Conservation (phyloP, 768 basidiomycete genomes). For the Astraeus odoratus region DNA sequence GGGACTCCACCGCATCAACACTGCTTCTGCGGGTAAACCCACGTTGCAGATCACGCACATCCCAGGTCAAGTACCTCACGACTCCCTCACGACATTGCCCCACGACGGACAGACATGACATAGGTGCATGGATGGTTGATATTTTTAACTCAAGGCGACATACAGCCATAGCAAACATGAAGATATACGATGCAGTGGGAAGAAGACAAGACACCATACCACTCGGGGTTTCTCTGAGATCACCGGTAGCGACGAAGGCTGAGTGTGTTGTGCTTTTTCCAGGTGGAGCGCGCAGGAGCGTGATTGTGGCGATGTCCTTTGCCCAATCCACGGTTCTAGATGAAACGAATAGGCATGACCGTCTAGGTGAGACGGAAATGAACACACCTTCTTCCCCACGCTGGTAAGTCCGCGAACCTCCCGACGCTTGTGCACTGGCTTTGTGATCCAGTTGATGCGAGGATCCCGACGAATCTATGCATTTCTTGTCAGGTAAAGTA, state of each 20-base stretch:
- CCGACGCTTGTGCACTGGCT: conserved; percentile 97
- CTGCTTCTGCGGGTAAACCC: too few species aligned
- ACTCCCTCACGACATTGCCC: too few species aligned
- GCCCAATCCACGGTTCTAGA: conserved; percentile 91
- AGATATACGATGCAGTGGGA: conserved; percentile 12
- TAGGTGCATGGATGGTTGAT: conserved; percentile 8
- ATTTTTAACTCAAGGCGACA: conserved; percentile 10
- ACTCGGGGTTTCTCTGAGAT: conserved; percentile 14
- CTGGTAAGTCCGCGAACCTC: conserved; percentile 97
- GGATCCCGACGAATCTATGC: conserved; percentile 85
- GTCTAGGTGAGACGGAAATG: background rate
- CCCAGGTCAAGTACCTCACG: too few species aligned
- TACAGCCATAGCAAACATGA: conserved; percentile 25
- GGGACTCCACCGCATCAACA: too few species aligned
- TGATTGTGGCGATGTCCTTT: conserved; percentile 96
- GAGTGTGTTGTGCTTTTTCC: conserved; percentile 99
- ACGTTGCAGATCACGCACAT: background rate
- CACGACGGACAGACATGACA: too few species aligned
- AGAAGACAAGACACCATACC: conserved; percentile 1
- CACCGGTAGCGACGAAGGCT: conserved; percentile 83
- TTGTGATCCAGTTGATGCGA: conserved; percentile 98
- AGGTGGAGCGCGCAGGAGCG: conserved; percentile 82
- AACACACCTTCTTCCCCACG: conserved; percentile 84
- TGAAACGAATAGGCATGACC: conserved; percentile 4
- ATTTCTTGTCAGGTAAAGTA: conserved; percentile 11